These are phyloP conservation scores for Cladophialophora psammophila DNA, from an alignment of 2,329 filamentous ascomycete species.

Conservation along the genomic window DNA sequence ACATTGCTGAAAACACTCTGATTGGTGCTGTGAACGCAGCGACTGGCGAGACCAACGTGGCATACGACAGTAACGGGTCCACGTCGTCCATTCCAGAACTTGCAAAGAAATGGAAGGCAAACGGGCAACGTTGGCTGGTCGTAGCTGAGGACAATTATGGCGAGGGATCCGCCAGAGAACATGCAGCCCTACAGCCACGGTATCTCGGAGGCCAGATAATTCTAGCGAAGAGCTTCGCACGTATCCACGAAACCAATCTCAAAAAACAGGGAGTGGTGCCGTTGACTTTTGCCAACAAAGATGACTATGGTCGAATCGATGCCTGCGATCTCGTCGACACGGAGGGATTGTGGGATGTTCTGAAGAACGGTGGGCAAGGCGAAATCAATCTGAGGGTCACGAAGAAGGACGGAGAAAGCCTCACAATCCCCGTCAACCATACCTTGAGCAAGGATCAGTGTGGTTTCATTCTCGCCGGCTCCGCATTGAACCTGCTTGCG, in stretches of 20 bases:
- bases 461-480: conserved; percentile 89
- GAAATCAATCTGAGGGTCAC: conserved; percentile 73
- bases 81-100: conserved; percentile 84
- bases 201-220: conserved; percentile 87
- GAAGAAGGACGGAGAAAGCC: conserved; percentile 70
- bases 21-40: conserved; percentile 93
- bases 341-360: conserved; percentile 81
- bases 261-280: conserved; percentile 98
- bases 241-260: conserved; percentile 93
- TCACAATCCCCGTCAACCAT: conserved; percentile 80
- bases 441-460: conserved; percentile 90
- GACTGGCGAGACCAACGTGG: conserved; percentile 89
- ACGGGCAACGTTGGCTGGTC: conserved; percentile 83
- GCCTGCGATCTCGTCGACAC: conserved; percentile 86
- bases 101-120: conserved; percentile 79
- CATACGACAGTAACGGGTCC: conserved; percentile 83
- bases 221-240: conserved; percentile 83
- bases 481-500: conserved; percentile 88
- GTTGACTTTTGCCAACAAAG: conserved; percentile 85
- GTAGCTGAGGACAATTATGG: conserved; percentile 98
- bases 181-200: conserved; percentile 88
- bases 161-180: conserved; percentile 86
- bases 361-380: conserved; percentile 78
- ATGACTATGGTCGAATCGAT: conserved; percentile 82
- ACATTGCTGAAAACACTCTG: conserved; percentile 96